Evolutionary conservation across 305 asterid genomes (phyloP).

Genomic region (Rubia peregrina): DNA sequence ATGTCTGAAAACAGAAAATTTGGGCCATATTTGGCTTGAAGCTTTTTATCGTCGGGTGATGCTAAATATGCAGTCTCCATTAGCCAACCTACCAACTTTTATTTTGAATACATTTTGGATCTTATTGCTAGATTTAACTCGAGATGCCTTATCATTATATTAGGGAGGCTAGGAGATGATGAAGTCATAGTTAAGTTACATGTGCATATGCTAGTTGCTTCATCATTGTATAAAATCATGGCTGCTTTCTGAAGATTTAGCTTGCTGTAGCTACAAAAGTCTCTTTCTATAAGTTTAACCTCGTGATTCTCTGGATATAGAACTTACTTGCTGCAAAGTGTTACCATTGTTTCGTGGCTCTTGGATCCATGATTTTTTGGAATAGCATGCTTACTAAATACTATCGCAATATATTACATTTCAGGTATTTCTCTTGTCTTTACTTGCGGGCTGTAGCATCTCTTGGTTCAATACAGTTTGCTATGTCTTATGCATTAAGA

Average conservation of each 20-base stretch:
- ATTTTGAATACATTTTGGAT: background rate
- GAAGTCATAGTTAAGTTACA: background rate
- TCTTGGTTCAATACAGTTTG: constrained; percentile 70
- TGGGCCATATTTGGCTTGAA: background rate
- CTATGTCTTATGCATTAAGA: constrained; percentile 50
- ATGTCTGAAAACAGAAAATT: background rate
- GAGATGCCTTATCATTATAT: background rate
- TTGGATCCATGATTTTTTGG: background rate
- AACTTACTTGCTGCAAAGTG: background rate
- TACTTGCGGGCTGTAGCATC: constrained; percentile 59
- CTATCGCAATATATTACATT: constrained; percentile 6
- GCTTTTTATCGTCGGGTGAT: background rate
- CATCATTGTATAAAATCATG: background rate
- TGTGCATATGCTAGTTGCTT: background rate
- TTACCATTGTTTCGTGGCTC: background rate
- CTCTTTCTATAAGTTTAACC: background rate
- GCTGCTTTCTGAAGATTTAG: background rate
- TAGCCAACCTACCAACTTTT: background rate
- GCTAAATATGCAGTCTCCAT: background rate
- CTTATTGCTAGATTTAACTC: background rate
- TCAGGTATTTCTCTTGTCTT: constrained; percentile 47
- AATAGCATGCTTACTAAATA: background rate
- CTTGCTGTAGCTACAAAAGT: too few species aligned
- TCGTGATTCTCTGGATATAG: background rate
- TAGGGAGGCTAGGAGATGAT: background rate